Percentiles rank a stretch among this genome's conserved stretches.
Evolutionary conservation across 2,329 filamentous ascomycete genomes (phyloP).

Genomic region (Neonectria sp.): DNA sequence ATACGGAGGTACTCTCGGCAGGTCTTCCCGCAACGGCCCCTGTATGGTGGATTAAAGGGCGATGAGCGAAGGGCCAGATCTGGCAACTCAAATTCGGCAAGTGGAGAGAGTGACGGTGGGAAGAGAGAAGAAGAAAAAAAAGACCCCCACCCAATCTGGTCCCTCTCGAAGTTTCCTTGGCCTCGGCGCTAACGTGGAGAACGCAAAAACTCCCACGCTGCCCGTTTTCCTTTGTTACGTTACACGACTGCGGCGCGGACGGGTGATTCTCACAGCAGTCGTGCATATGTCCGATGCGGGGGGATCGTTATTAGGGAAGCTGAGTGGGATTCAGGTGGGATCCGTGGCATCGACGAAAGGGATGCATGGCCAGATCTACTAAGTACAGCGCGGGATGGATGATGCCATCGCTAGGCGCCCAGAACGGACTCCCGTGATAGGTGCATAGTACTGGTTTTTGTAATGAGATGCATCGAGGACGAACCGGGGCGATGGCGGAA

Average conservation of each 20-base stretch:
- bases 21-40: neutral
- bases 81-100: conserved; percentile 9
- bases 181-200: neutral
- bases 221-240: neutral
- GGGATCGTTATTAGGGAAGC: neutral
- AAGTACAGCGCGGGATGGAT: conserved; percentile 29
- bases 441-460: conserved; percentile 11
- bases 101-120: neutral
- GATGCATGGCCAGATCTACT: conserved; percentile 32
- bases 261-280: neutral
- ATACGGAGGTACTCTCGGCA: neutral
- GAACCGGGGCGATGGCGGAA: conserved; percentile 41
- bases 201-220: neutral
- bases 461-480: conserved; percentile 30
- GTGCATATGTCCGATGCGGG: conserved; percentile 13
- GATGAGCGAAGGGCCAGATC: neutral
- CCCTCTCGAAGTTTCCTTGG: too few species aligned
- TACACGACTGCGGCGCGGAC: conserved; percentile 2
- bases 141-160: neutral
- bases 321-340: neutral
- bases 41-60: neutral
- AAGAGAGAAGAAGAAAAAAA: neutral
- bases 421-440: conserved; percentile 29
- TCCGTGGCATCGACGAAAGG: conserved; percentile 1
- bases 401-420: conserved; percentile 33